Evolutionary conservation across 192 early-diverging fungal genomes (phyloP).

Genomic region (Entrophospora sp.): DNA sequence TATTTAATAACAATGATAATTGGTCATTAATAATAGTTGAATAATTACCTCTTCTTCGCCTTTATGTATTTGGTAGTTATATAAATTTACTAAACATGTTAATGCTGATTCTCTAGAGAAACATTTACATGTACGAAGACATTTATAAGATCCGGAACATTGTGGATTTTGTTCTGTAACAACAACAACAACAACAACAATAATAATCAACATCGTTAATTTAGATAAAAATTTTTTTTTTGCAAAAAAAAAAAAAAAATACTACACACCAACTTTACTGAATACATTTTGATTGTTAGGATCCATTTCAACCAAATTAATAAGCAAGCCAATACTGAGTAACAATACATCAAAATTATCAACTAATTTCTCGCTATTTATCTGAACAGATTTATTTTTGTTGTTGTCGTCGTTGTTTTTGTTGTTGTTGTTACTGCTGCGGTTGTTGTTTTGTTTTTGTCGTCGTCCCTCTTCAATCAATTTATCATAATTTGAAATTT

Average conservation of each 20-base stretch:
- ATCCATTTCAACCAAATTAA: slow-evolving; percentile 21
- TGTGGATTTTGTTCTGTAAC: slow-evolving; percentile 7
- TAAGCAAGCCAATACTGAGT: slow-evolving; percentile 18
- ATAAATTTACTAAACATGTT: slow-evolving; percentile 11
- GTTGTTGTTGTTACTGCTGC: no score
- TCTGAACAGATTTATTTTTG: no score
- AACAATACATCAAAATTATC: slow-evolving; percentile 17
- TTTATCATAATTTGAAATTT: not conserved
- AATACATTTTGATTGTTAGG: slow-evolving; percentile 16
- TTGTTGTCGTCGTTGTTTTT: no score
- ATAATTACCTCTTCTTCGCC: not conserved
- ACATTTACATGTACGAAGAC: slow-evolving; percentile 8
- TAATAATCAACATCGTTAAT: not conserved
- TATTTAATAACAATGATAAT: not conserved
- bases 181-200: not conserved
- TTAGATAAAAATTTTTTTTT: not conserved
- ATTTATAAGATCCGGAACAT: not conserved
- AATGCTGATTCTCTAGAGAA: not conserved
- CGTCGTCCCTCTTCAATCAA: no score
- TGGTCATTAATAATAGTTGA: not conserved
- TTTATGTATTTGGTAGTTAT: slow-evolving; percentile 11
- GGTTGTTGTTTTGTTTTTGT: no score
- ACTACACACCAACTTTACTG: slow-evolving; percentile 14
- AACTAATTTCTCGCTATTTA: no score
- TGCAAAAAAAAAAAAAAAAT: not conserved